Evolutionary conservation across 2,329 filamentous ascomycete genomes (phyloP).

Genomic region (Microcyclospora tardicrescens): DNA sequence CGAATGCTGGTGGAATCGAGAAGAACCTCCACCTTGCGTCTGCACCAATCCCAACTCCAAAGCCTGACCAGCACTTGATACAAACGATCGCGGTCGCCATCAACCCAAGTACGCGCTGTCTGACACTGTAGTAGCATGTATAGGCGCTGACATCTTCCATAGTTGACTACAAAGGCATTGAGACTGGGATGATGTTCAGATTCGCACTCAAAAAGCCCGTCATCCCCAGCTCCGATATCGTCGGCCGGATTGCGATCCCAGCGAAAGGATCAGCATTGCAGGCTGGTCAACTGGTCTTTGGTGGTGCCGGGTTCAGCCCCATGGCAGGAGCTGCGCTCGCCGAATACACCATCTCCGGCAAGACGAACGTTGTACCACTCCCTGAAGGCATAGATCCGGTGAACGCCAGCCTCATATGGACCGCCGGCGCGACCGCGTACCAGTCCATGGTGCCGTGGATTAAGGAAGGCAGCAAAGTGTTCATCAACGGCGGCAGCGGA

Average conservation of each 20-base stretch:
- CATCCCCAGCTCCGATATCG: slow-evolving; percentile 40
- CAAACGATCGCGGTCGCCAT: slow-evolving; percentile 1
- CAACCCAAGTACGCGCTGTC: background rate
- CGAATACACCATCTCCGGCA: slow-evolving; percentile 27
- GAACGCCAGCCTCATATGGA: slow-evolving; percentile 20
- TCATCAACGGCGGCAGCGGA: slow-evolving; percentile 54
- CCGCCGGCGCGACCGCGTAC: slow-evolving; percentile 27
- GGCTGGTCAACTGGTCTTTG: slow-evolving; percentile 29
- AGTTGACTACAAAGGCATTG: slow-evolving; percentile 51
- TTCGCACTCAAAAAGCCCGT: slow-evolving; percentile 27
- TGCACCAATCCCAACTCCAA: background rate
- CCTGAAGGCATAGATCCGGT: slow-evolving; percentile 31
- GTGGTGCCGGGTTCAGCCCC: slow-evolving; percentile 22
- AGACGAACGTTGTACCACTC: slow-evolving; percentile 24
- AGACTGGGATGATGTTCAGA: slow-evolving; percentile 32
- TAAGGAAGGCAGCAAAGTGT: slow-evolving; percentile 37
- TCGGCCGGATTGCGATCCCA: slow-evolving; percentile 35
- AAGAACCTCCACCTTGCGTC: background rate
- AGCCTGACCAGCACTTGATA: slow-evolving; percentile 1
- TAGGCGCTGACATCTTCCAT: slow-evolving; percentile 13
- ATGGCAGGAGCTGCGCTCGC: slow-evolving; percentile 23
- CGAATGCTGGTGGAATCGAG: background rate
- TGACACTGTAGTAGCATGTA: too few relatives aligned
- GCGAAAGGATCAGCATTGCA: slow-evolving; percentile 18
- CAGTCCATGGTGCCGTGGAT: slow-evolving; percentile 25